A percentile compares a stretch with the other conserved stretches of the same genome.
Evolutionary conservation across 306 rosid species (phyloP).

Genomic region (Prunus salicina): DNA sequence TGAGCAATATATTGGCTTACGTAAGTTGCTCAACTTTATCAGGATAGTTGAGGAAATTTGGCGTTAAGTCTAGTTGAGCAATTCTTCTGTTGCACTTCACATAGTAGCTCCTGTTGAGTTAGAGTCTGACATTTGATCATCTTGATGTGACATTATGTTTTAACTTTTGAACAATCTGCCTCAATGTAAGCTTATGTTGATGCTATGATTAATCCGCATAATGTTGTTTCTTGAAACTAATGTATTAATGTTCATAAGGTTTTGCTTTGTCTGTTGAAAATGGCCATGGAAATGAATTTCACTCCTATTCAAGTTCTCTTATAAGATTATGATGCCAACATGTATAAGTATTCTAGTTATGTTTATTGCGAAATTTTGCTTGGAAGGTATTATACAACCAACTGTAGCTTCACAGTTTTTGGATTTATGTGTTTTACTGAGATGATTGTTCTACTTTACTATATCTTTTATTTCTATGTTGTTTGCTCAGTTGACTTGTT

Average conservation of each 20-base stretch:
- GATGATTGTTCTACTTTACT: not conserved
- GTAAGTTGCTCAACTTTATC: not conserved
- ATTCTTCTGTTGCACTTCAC: not conserved
- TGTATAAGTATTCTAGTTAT: not conserved
- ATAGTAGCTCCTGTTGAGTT: not conserved
- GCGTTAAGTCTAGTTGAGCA: not conserved
- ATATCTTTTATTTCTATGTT: not conserved
- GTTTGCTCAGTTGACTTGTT: conserved; percentile 44
- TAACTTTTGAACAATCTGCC: not conserved
- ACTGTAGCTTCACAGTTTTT: not conserved
- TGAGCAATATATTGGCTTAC: too few relatives aligned
- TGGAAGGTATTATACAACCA: not conserved
- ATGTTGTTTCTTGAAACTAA: not conserved
- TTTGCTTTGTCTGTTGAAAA: not conserved
- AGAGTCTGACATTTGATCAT: not conserved
- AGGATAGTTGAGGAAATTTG: not conserved
- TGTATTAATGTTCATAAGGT: not conserved
- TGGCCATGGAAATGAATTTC: not conserved
- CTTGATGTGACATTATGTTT: not conserved
- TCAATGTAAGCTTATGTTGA: not conserved
- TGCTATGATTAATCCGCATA: not conserved
- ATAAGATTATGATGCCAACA: not conserved
- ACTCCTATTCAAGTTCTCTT: not conserved
- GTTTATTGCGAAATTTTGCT: not conserved
- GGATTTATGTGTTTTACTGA: not conserved